Base-by-base conservation (phyloP, 2,329 filamentous ascomycete species). In the Sporothrix protearum region DNA sequence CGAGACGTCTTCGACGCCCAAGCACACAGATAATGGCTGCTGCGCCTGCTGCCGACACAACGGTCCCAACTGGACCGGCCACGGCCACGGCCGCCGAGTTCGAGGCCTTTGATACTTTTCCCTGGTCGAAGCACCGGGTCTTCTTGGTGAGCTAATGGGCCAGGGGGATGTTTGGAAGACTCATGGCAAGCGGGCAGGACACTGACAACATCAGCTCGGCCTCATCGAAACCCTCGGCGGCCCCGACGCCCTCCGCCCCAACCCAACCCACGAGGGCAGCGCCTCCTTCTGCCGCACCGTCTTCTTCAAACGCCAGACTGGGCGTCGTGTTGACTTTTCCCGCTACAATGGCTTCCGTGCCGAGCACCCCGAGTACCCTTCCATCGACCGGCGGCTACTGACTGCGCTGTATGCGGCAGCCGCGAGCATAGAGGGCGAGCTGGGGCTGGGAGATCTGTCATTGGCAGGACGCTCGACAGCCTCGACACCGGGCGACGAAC, bases 331-430 rank as follows among this genome's bases (percentile, higher is more conserved):
- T 70, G 75, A 77, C 68, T 69, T 77, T 47, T 70, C 68, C 39
- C 69, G 61, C n/a, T 77, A 77, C 71, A 69, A 70, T 42, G 39
- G 30, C 55, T 77, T 75, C 49, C 67, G 68, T 3, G 69, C 33
- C 10, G n/a, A 39, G 28, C 45, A 73, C 28, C 68, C 73, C 1
- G 71, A 51, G 14, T 75, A 73, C 28, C 71, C 74, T 1, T 74
- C 73, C 19, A 39, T 75, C 22, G 76, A 76, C 70, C 70, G 73
- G n/a, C 57, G 72, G 19, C 59, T 77, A 53, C 70, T 77, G 61
- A 25, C 36, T 0, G 73, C 73, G 7, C 71, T 77, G 19, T 77
- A 76, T 19, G 67, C 66, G 14, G 74, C 89, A 19, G 68, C 66
- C 5, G 45, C 25, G 51, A 14, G 39, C 36, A 36, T 33, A 28